A percentile compares a stretch with the other conserved stretches of the same genome.
phyloP scores from a whole-genome alignment of 108 stramenopile species.

The Cyclotella atomus region DNA sequence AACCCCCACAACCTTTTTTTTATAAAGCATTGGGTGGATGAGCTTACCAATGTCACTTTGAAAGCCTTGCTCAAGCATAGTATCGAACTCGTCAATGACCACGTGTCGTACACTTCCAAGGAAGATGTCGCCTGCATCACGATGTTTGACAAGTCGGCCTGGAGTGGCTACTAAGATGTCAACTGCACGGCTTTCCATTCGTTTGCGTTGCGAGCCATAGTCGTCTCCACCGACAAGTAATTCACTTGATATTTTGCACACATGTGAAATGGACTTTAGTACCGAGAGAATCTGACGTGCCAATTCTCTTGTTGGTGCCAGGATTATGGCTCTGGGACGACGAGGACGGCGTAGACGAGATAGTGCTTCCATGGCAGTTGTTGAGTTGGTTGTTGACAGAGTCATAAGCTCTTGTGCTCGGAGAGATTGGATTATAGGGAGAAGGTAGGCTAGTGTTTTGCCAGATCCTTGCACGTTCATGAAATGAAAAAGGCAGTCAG shows the following conservation, averaged over 20 bases:
- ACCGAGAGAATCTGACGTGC: slow-evolving; percentile 90
- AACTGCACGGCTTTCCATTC: slow-evolving; percentile 65
- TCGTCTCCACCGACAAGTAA: slow-evolving; percentile 91
- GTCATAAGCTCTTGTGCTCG: slow-evolving; percentile 79
- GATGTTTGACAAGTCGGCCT: slow-evolving; percentile 93
- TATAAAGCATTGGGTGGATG: slow-evolving; percentile 81
- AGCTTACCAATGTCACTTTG: slow-evolving; percentile 86
- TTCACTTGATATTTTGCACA: slow-evolving; percentile 81
- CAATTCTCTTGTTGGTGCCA: slow-evolving; percentile 95
- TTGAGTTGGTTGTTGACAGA: slow-evolving; percentile 22
- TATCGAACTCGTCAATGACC: slow-evolving; percentile 98
- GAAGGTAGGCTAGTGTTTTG: slow-evolving; percentile 87
- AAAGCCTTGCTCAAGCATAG: slow-evolving; percentile 98
- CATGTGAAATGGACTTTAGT: slow-evolving; percentile 84
- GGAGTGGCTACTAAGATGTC: slow-evolving; percentile 95
- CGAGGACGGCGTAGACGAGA: slow-evolving; percentile 61
- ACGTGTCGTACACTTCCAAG: slow-evolving; percentile 67
- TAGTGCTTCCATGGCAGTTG: slow-evolving; percentile 18
- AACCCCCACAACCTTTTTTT: slow-evolving; percentile 41
- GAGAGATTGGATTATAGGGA: slow-evolving; percentile 85
- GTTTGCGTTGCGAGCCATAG: slow-evolving; percentile 79
- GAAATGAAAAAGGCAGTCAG: slow-evolving; percentile 25
- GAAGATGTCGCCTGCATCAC: slow-evolving; percentile 84
- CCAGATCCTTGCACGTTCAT: slow-evolving; percentile 69
- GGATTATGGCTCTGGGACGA: slow-evolving; percentile 87